Conservation (phyloP, 768 basidiomycete species). For the Kwoniella heveanensis region DNA sequence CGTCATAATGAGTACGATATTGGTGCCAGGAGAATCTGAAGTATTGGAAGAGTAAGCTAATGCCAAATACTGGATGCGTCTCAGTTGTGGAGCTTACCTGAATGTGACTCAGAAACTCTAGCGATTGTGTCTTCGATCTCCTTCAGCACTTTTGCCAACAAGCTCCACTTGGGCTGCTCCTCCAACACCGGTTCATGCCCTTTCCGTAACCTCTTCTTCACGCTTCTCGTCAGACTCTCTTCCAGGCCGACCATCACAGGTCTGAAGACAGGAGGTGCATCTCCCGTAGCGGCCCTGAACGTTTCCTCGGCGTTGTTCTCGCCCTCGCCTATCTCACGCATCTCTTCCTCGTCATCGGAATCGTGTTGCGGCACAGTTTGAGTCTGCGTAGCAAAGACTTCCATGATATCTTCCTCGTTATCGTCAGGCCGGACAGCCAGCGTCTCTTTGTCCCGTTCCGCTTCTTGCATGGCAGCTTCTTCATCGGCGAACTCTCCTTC, state of each 20-base stretch:
- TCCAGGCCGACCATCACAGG: slow-evolving; percentile 33
- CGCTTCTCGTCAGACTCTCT: slow-evolving; percentile 33
- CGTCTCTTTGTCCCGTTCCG: slow-evolving; percentile 21
- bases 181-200: slow-evolving; percentile 84
- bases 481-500: slow-evolving; percentile 67
- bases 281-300: slow-evolving; percentile 11
- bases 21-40: slow-evolving; percentile 62
- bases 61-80: too few relatives aligned
- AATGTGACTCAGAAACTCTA: slow-evolving; percentile 35
- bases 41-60: background rate
- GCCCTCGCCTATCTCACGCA: slow-evolving; percentile 29
- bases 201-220: slow-evolving; percentile 68
- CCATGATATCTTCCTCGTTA: slow-evolving; percentile 47
- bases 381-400: slow-evolving; percentile 45
- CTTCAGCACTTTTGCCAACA: slow-evolving; percentile 78
- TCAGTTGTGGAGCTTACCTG: slow-evolving; percentile 26
- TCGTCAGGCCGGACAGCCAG: slow-evolving; percentile 14
- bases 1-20: slow-evolving; percentile 85
- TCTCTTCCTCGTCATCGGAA: slow-evolving; percentile 35
- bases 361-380: slow-evolving; percentile 32
- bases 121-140: slow-evolving; percentile 80
- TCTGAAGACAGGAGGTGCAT: slow-evolving; percentile 44
- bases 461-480: slow-evolving; percentile 46
- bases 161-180: slow-evolving; percentile 90
- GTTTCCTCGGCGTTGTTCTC: slow-evolving; percentile 26